Evolutionary conservation across 257 asterid genomes (phyloP).

Genomic region (Solanum corneliomulleri): DNA sequence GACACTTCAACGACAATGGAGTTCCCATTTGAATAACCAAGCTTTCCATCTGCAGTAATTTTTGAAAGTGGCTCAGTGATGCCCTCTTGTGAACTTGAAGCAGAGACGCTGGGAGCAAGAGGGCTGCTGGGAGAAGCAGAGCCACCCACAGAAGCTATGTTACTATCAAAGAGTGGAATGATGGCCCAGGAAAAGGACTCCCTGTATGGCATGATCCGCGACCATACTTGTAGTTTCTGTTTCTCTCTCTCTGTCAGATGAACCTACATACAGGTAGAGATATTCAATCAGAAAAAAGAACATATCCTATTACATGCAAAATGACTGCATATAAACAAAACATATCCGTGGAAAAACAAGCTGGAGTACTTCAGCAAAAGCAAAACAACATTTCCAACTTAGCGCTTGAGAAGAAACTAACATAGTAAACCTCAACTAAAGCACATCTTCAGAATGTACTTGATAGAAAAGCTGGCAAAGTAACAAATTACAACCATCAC

Average conservation of each 20-base stretch:
- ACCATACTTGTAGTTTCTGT: conserved; percentile 98
- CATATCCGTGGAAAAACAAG: not conserved
- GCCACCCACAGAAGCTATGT: conserved; percentile 67
- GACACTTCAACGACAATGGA: conserved; percentile 96
- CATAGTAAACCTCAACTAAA: not conserved
- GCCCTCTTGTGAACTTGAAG: conserved; percentile 66
- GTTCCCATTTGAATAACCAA: conserved; percentile 73
- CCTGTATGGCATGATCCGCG: conserved; percentile 88
- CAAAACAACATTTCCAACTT: not conserved
- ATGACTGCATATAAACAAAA: not conserved
- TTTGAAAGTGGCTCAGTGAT: conserved; percentile 64
- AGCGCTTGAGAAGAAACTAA: not conserved
- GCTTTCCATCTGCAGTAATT: conserved; percentile 82
- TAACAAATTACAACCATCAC: not conserved
- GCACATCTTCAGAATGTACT: not conserved
- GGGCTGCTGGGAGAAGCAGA: conserved; percentile 97
- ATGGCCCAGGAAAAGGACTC: conserved; percentile 98
- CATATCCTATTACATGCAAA: not conserved
- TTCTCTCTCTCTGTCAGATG: conserved; percentile 93
- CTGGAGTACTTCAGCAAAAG: not conserved
- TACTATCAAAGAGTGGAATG: conserved; percentile 91
- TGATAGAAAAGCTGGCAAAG: not conserved
- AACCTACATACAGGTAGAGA: conserved; percentile 34
- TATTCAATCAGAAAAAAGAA: not conserved
- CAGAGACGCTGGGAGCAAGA: conserved; percentile 62